phyloP scores from a whole-genome alignment of 2,329 filamentous ascomycete species.

The Pseudophaeomoniella oleicola region DNA sequence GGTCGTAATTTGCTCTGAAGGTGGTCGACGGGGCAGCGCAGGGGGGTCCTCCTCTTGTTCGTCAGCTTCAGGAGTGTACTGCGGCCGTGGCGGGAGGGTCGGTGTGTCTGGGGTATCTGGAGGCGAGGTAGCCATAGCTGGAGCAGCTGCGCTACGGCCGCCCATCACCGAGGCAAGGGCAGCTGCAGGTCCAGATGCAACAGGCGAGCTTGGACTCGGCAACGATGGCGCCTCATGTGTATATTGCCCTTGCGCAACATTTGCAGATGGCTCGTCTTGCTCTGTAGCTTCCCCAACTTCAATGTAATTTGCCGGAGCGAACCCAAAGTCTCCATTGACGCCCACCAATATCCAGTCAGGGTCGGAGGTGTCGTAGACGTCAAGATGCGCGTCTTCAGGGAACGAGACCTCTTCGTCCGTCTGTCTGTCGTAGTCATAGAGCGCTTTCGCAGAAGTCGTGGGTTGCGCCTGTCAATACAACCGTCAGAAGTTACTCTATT shows the following conservation, averaged over 20 bases:
- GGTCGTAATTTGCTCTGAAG: conserved; percentile 39
- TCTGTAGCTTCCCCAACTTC: conserved; percentile 43
- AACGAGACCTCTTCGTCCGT: conserved; percentile 97
- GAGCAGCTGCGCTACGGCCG: conserved; percentile 15
- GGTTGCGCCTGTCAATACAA: conserved; percentile 48
- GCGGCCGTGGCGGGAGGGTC: conserved; percentile 31
- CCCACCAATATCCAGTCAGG: conserved; percentile 95
- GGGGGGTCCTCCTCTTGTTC: conserved; percentile 46
- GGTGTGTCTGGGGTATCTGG: conserved; percentile 14
- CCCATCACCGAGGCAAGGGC: conserved; percentile 36
- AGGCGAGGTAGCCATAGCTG: conserved; percentile 18
- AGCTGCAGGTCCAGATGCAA: conserved; percentile 39
- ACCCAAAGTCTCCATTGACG: conserved; percentile 71
- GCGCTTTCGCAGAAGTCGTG: conserved; percentile 61
- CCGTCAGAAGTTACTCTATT: conserved; percentile 1
- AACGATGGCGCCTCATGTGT: conserved; percentile 6
- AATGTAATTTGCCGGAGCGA: conserved; percentile 93
- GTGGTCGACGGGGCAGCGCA: conserved; percentile 47
- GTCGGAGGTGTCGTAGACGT: conserved; percentile 81
- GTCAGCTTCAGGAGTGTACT: conserved; percentile 54
- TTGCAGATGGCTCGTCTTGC: conserved; percentile 11
- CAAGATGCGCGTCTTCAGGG: conserved; percentile 67
- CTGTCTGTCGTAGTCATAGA: conserved; percentile 96
- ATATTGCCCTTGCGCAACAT: conserved; percentile 8
- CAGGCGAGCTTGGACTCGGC: conserved; percentile 24